A percentile compares a stretch with the other conserved stretches of the same genome.
Evolutionary conservation across 495 filamentous ascomycete species (phyloP).

Genomic region (Penicillium pulvis): DNA sequence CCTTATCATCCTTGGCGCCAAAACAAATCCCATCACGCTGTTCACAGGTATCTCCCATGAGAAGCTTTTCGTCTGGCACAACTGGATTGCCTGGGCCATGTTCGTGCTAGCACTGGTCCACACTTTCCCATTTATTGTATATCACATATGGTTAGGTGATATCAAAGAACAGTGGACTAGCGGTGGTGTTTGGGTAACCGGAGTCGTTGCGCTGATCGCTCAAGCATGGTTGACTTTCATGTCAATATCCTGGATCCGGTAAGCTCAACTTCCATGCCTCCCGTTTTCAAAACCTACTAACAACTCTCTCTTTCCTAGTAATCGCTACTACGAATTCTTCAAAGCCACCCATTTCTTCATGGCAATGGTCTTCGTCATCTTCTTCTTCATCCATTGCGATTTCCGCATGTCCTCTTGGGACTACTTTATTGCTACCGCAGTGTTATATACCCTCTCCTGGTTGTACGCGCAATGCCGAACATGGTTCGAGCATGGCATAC

Average conservation of each 20-base stretch:
- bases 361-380: constrained; percentile 54
- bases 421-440: constrained; percentile 56
- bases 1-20: constrained; percentile 38
- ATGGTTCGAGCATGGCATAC: constrained; percentile 43
- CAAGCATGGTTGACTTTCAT: constrained; percentile 58
- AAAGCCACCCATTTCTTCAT: constrained; percentile 56
- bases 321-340: constrained; percentile 62
- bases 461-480: constrained; percentile 46
- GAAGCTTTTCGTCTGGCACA: constrained; percentile 55
- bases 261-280: constrained; percentile 7
- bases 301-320: constrained; percentile 29
- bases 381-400: constrained; percentile 62
- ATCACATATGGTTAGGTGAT: constrained; percentile 49
- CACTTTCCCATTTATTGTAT: constrained; percentile 60
- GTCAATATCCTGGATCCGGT: constrained; percentile 53
- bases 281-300: neutral
- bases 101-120: constrained; percentile 56
- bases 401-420: constrained; percentile 56
- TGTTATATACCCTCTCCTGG: constrained; percentile 45
- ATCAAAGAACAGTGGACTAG: constrained; percentile 51
- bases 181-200: constrained; percentile 55
- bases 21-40: constrained; percentile 48
- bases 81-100: constrained; percentile 56
- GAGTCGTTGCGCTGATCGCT: constrained; percentile 54
- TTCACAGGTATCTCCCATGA: constrained; percentile 59